Evolutionary conservation across 805 yeast species (phyloP), one percentile per base, ranked within the genome.

Genomic region (Pichia cephalocereana): DNA sequence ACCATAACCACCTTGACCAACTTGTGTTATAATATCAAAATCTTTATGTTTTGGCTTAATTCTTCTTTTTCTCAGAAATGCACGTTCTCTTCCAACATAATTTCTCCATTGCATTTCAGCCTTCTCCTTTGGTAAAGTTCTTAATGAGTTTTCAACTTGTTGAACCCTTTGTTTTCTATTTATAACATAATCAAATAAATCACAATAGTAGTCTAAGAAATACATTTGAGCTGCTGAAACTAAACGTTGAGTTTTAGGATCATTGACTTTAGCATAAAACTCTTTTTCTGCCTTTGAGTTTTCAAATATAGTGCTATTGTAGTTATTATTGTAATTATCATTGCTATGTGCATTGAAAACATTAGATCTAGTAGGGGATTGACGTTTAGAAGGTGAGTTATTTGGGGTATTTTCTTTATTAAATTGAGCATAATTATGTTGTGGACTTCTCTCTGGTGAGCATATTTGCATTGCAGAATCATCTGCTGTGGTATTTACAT

Each of bases 1-100:
- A 26, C 99, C 99, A 62, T 93, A 93, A 4, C 99, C 99, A 61
- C 99, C 99, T 70, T 93, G 99, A 14, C 99, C 99, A 32, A 93
- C 97, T 70, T 93, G 99, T 1, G 99, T 93, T 55, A 93, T 83
- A 72, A 91, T 86, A 63, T 89, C 95, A 63, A 93, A 93, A 66
- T 93, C 99, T 57, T 90, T 90, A 62, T 90, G 93, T 63, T 84
- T 86, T 36, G 97, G 96, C 66, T 88, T 87, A 50, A 88, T 74
- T 62, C 99, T 78, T 61, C 97, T 78, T 63, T 88, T 88, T 56
- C 99, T 78, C 58, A 93, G 71, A 44, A 80, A 75, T 9, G 87
- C 87, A 41, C 95, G 74, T 66, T 93, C 99, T 48, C 91, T 77
- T 12, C 91, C 87, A 17, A 80, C 70, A 62, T 93, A 93, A 46